phyloP scores from a whole-genome alignment of 148 eudicot genomes.

The Vaccinium darrowii region DNA sequence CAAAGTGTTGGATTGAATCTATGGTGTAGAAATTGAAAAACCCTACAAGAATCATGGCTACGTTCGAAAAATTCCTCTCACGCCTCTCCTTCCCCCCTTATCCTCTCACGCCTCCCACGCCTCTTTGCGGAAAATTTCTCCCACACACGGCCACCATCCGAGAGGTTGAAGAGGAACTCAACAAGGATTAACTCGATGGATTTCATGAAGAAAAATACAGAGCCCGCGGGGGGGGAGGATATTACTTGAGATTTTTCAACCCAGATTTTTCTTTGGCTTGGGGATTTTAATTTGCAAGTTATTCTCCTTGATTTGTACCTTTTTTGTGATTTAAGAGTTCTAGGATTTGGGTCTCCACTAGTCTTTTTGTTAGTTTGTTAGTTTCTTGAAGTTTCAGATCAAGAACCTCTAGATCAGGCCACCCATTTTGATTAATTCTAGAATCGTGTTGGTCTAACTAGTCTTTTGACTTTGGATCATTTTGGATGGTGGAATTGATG shows the following conservation, averaged over 20 bases:
- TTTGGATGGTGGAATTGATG: slow-evolving; percentile 11
- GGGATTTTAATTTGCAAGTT: neutral
- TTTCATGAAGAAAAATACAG: too few species aligned
- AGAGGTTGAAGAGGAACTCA: too few species aligned
- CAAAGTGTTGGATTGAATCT: too few species aligned
- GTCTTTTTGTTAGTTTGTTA: neutral
- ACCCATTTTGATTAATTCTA: neutral
- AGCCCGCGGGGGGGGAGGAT: too few species aligned
- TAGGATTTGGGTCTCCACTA: slow-evolving; percentile 19
- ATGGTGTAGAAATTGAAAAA: too few species aligned
- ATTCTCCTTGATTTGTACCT: neutral
- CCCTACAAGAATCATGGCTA: too few species aligned
- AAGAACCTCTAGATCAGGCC: neutral
- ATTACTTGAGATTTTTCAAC: slow-evolving; percentile 15
- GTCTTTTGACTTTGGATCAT: slow-evolving; percentile 4
- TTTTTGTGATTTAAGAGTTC: neutral
- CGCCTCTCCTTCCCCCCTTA: too few species aligned
- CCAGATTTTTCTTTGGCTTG: neutral
- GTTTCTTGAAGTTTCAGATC: slow-evolving; percentile 9
- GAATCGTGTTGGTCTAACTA: neutral
- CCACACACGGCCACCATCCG: too few species aligned
- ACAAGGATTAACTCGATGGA: too few species aligned
- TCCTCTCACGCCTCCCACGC: too few species aligned
- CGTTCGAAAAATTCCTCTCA: too few species aligned
- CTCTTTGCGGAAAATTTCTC: too few species aligned